Evolutionary conservation across 139 green algal genomes (phyloP).

Genomic region (Limnomonas spitsbergensis): DNA sequence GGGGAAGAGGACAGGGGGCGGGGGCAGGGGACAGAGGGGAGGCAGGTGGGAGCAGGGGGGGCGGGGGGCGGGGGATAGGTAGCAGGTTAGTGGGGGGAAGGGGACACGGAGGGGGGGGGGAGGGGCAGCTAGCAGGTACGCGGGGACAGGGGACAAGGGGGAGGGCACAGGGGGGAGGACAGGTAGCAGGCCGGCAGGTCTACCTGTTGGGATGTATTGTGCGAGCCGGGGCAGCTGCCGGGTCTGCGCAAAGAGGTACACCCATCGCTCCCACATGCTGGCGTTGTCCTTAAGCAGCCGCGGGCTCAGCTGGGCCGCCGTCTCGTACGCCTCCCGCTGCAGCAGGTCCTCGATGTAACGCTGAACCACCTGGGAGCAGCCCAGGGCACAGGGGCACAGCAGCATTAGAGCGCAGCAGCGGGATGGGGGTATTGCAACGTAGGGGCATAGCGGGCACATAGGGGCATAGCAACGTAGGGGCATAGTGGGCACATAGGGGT

Average conservation of each 20-base stretch:
- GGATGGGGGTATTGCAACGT: neutral
- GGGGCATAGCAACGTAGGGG: neutral
- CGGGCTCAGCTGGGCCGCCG: constrained; percentile 26
- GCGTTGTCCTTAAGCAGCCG: constrained; percentile 51
- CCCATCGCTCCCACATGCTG: constrained; percentile 36
- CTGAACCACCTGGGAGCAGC: constrained; percentile 18
- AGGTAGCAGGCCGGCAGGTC: too few species aligned
- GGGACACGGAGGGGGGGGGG: too few species aligned
- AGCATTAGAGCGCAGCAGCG: neutral
- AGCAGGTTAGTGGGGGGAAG: too few species aligned
- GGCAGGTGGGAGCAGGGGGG: too few species aligned
- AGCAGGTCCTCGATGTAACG: constrained; percentile 43
- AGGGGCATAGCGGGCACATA: too few species aligned
- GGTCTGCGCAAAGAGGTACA: constrained; percentile 70
- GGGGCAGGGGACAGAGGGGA: too few species aligned
- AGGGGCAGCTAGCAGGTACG: too few species aligned
- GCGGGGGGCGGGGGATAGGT: too few species aligned
- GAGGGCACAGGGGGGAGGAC: too few species aligned
- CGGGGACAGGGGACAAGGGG: too few species aligned
- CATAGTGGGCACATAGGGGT: too few species aligned
- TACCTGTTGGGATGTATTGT: constrained; percentile 65
- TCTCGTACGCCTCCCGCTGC: constrained; percentile 22
- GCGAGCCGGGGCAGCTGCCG: constrained; percentile 74
- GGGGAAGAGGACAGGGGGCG: too few species aligned
- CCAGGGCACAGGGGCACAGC: neutral